Evolutionary conservation across 495 filamentous ascomycete species (phyloP), one percentile per base, ranked within the genome.

Genomic region (Penicillium samsonianum): DNA sequence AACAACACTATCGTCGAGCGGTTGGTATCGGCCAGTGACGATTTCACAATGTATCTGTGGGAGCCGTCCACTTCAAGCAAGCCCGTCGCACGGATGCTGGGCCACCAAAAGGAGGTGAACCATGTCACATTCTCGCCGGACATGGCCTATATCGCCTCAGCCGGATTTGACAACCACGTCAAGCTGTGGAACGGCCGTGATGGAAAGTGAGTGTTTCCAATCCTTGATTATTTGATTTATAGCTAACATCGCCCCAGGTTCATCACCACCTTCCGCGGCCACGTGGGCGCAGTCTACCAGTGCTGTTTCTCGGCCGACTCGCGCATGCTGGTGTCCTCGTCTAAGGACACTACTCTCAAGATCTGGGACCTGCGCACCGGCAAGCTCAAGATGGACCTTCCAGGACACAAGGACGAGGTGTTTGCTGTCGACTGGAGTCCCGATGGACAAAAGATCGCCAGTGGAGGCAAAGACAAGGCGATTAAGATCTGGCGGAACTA

Each of bases 31-130:
- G 95, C 93, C 2, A 89, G 86, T 65, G 94, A 99, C 64, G 95
- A 99, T 67, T 94, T 90, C 74, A 98, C 94, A 6, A 94, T 98
- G 80, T 96, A 89, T 65, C 82, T 99, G 47, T 99, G 95, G 95
- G 89, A 95, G 31, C 95, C 95, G 0, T 80, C 83, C 17, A 80
- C 73, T 50, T 86, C 87, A 17, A 89, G 76, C 17, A 97, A 97
- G 68, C 92, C 93, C 6, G 72, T 98, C 11, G 86, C 90, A n/a
- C 82, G 94, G 28, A 80, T 99, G 50, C 71, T 92, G 23, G 95
- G 95, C 10, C 95, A 99, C 68, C 92, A 96, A 67, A 98, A 97
- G 69, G 90, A 90, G 64, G 90, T 99, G 55, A 98, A 97, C 73
- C 87, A 97, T 68, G 91, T 97, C 16, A 88, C 87, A 7, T 97